Conservation (phyloP, 2,329 filamentous ascomycete species). For the Talaromyces sp. region DNA sequence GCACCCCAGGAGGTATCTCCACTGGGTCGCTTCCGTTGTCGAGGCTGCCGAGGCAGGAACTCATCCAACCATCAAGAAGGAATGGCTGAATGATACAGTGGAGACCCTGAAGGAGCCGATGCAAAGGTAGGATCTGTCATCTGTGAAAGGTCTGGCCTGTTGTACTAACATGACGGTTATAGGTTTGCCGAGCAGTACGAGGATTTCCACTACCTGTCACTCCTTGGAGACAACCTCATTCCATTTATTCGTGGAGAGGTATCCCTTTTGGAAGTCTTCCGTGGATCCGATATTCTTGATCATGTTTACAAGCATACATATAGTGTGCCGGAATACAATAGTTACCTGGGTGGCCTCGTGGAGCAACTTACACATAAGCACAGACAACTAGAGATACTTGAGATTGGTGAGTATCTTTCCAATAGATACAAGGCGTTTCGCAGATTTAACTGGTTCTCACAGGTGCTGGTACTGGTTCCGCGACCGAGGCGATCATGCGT, state of each 20-base stretch:
- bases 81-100: slow-evolving; percentile 6
- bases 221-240: background rate
- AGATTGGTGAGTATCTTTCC: slow-evolving; percentile 31
- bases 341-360: slow-evolving; percentile 26
- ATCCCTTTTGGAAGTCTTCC: background rate
- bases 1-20: background rate
- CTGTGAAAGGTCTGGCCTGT: background rate
- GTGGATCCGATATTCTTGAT: slow-evolving; percentile 32
- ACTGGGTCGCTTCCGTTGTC: background rate
- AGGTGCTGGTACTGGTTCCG: slow-evolving; percentile 43
- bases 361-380: slow-evolving; percentile 39
- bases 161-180: background rate
- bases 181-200: slow-evolving; percentile 4
- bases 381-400: slow-evolving; percentile 44
- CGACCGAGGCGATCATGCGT: slow-evolving; percentile 37
- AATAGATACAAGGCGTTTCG: background rate
- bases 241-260: slow-evolving; percentile 1
- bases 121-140: background rate
- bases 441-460: background rate
- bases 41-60: background rate
- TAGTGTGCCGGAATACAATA: slow-evolving; percentile 19
- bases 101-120: background rate
- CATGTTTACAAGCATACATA: slow-evolving; percentile 32
- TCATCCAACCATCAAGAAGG: background rate
- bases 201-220: slow-evolving; percentile 3